These are phyloP conservation scores for Aspergillus panamensis DNA, from an alignment of 495 filamentous ascomycete genomes.

Conservation along the genomic window DNA sequence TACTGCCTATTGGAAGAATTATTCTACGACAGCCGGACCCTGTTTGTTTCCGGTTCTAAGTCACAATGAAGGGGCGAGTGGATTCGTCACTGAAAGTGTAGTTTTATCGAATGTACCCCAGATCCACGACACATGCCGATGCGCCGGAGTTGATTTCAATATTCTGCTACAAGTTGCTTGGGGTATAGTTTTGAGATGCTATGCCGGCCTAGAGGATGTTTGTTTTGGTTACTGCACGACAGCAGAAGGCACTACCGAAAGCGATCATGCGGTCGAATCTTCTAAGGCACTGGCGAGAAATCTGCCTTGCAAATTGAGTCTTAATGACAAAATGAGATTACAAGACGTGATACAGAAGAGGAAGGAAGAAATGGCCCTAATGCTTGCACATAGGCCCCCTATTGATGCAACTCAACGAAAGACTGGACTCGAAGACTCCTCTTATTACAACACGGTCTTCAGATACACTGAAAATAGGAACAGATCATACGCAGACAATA, in stretches of 20 bases:
- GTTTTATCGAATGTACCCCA: conserved; percentile 13
- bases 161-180: conserved; percentile 48
- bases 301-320: conserved; percentile 34
- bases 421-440: conserved; percentile 32
- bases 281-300: conserved; percentile 11
- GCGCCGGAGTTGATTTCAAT: conserved; percentile 26
- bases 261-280: conserved; percentile 14
- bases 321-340: conserved; percentile 35
- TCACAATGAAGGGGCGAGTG: conserved; percentile 3
- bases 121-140: conserved; percentile 36
- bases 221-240: conserved; percentile 49
- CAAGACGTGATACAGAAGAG: conserved; percentile 34
- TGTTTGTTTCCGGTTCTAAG: conserved; percentile 39
- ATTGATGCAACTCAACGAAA: conserved; percentile 42
- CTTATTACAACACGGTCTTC: conserved; percentile 52
- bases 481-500: no score
- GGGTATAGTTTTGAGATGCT: conserved; percentile 51
- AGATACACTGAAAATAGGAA: conserved; percentile 31
- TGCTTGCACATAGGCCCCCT: conserved; percentile 34
- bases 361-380: conserved; percentile 34
- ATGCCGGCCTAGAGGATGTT: conserved; percentile 51
- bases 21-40: background rate
- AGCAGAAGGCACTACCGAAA: conserved; percentile 19
- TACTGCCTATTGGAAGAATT: conserved; percentile 49
- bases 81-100: conserved; percentile 10